Evolutionary conservation across 2,329 filamentous ascomycete species (phyloP), one percentile per base, ranked within the genome.

Genomic region (Aspergillus pseudoterreus): DNA sequence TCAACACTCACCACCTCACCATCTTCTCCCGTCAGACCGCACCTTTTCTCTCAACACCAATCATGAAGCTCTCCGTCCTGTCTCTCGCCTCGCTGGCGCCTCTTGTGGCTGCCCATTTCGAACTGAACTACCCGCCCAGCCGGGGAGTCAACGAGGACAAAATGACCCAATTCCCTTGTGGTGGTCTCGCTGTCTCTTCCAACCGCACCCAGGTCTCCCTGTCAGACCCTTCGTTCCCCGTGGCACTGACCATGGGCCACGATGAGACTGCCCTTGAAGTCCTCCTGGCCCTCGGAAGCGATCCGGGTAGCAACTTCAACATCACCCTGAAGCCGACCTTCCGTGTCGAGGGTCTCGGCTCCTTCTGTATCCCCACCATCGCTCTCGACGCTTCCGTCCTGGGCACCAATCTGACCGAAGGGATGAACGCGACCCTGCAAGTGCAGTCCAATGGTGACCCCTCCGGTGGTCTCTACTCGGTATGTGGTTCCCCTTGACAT

Each of bases 401-500:
- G 11, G 73, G 72, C 5, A 57, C 82, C 21, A 75, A 75, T 45
- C 69, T 85, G 35, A 67, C 66, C 21, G 82, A 87, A 35, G 87
- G 87, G 39, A 78, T 80, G 57, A 76, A 81, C 44, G 87, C 80
- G 12, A 86, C 82, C 30, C 73, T 91, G 50, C 87, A 90, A 72
- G 82, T 91, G 47, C 78, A 90, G 33, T 85, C 83, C 4, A 75
- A 83, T 43, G 83, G 82, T 24, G 75, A 80, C 19, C 74, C 73
- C 4, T 79, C 76, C 17, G 78, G 76, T 36, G 83, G 86, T 14
- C 72, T 91, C 30, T 91, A 90, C 71, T 87, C 85, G 70, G 79
- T 82, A 68, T 63, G 77, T 63, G 77, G 61, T 30, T 39, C 19
- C 24, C 14, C 14, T 27, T 32, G 8, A 30, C 6, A 30, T 30